Evolutionary conservation across 2,329 filamentous ascomycete genomes (phyloP), one percentile per base, ranked within the genome.

Genomic region (Xylariomycetidae sp.): DNA sequence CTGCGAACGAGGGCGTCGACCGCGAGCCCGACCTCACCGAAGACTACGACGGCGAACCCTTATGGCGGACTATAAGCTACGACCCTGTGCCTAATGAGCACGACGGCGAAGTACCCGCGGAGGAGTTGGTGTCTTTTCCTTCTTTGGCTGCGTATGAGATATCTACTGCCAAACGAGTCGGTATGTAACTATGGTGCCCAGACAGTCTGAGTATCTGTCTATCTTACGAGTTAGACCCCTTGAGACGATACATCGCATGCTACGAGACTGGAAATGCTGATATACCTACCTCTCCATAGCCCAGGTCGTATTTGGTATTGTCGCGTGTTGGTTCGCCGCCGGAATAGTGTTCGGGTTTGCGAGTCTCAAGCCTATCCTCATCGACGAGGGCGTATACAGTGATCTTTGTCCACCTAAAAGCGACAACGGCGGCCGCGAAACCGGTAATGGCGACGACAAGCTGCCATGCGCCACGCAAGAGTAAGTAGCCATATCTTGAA

Each of bases 301-400:
- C 31, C 81, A 85, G 61, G 73, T 85, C 16, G 60, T 58, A 31
- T 61, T 74, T 41, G 79, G 79, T 5, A 72, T 81, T n/a, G 42
- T 81, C 8, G 81, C 81, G 56, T 85, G 80, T 56, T 70, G 83
- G 28, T 63, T 85, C 34, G 76, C 77, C 11, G 76, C 80, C 4
- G 81, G 78, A 1, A 64, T 78, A 22, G 69, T 82, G 5, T 82
- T 81, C 54, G 78, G 78, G 7, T 82, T 77, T 54, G 77, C 78
- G 6, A 75, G 77, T 2, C 62, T 82, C 38, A 82, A 82, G 48
- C 77, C 78, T 0, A 62, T 82, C 6, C 60, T 82, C 25, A 70
- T 82, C 20, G 61, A 64, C 8, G 71, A 78, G 45, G 72, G 70
- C 3, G 70, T 78, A 3, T 80, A 79, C 49, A 57, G 64, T 25